Evolutionary conservation across 2,329 filamentous ascomycete species (phyloP).

Genomic region (Fusarium burgessii): DNA sequence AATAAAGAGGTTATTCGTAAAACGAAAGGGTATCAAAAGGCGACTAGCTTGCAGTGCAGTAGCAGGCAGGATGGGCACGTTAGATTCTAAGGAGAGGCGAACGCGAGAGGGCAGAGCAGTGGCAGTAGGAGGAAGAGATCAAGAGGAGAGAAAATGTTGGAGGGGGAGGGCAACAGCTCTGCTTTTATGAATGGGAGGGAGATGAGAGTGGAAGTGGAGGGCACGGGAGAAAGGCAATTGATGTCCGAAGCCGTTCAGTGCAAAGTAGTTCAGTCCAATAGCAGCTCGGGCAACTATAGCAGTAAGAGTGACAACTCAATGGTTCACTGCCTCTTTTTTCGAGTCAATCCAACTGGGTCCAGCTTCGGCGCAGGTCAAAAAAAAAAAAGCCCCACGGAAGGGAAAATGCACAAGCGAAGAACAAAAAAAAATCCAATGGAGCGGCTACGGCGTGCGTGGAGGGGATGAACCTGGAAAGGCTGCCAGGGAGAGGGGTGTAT

Average conservation of each 20-base stretch:
- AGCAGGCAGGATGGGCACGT: slow-evolving; percentile 31
- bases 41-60: slow-evolving; percentile 48
- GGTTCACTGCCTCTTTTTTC: slow-evolving; percentile 26
- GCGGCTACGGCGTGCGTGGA: slow-evolving; percentile 41
- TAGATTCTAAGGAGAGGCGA: slow-evolving; percentile 40
- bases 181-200: slow-evolving; percentile 44
- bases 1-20: slow-evolving; percentile 36
- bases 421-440: slow-evolving; percentile 42
- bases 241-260: slow-evolving; percentile 30
- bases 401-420: slow-evolving; percentile 30
- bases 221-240: slow-evolving; percentile 28
- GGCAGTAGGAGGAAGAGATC: slow-evolving; percentile 34
- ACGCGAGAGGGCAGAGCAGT: slow-evolving; percentile 43
- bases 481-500: slow-evolving; percentile 34
- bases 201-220: slow-evolving; percentile 15
- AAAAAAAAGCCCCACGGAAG: slow-evolving; percentile 39
- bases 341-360: slow-evolving; percentile 41
- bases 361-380: slow-evolving; percentile 28
- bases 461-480: slow-evolving; percentile 5
- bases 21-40: slow-evolving; percentile 43
- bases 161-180: slow-evolving; percentile 39
- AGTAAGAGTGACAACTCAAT: slow-evolving; percentile 13
- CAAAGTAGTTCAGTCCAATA: slow-evolving; percentile 25
- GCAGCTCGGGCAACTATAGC: slow-evolving; percentile 23
- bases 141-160: slow-evolving; percentile 17